phyloP scores from a whole-genome alignment of 345 rosid genomes.

The Limnanthes douglasii region DNA sequence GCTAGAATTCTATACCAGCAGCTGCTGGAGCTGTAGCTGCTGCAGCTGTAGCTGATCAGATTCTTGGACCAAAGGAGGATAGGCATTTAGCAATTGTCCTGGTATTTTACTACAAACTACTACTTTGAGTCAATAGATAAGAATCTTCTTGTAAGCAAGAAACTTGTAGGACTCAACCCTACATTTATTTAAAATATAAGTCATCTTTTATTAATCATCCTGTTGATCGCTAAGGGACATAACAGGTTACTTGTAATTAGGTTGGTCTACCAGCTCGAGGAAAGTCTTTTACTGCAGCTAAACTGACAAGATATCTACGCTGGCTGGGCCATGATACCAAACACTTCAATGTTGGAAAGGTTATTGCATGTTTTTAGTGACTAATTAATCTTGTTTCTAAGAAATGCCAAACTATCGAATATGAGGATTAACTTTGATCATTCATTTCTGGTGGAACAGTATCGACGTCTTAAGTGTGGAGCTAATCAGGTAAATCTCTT shows the following conservation, averaged over 20 bases:
- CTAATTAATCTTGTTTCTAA: slow-evolving; percentile 1
- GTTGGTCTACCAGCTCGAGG: slow-evolving; percentile 99
- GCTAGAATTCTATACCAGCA: slow-evolving; percentile 93
- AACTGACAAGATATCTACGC: slow-evolving; percentile 95
- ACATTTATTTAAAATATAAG: no score
- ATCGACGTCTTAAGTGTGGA: slow-evolving; percentile 98
- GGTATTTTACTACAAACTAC: slow-evolving; percentile 46
- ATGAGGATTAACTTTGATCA: no score
- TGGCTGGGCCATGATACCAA: slow-evolving; percentile 99
- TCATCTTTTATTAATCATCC: no score
- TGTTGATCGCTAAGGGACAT: no score
- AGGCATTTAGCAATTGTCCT: slow-evolving; percentile 88
- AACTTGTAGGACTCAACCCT: no score
- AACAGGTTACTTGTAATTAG: slow-evolving; percentile 30
- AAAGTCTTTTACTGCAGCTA: slow-evolving; percentile 94
- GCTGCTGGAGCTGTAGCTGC: slow-evolving; percentile 99
- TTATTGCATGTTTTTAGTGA: slow-evolving; percentile 7
- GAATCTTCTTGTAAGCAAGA: no score
- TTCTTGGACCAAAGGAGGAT: slow-evolving; percentile 98
- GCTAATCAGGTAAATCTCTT: slow-evolving; percentile 76
- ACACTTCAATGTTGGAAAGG: slow-evolving; percentile 99
- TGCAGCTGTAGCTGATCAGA: slow-evolving; percentile 95
- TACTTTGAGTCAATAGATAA: no score
- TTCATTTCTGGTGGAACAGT: slow-evolving; percentile 38
- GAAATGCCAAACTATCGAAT: slow-evolving; percentile 6